phyloP scores from a whole-genome alignment of 2,329 filamentous ascomycete species.

The Clarireedia paspali region DNA sequence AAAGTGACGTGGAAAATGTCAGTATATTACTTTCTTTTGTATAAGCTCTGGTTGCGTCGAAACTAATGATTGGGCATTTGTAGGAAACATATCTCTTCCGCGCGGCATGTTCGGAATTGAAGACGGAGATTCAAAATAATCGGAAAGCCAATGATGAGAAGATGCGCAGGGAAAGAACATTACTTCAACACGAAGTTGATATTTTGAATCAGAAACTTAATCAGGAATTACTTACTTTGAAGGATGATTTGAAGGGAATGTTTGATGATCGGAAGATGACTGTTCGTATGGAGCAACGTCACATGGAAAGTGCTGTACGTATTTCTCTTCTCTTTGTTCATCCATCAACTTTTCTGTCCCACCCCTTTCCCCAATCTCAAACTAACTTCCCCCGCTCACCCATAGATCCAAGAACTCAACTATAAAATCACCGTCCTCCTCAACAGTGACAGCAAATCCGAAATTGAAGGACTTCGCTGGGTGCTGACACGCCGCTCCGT shows the following conservation, averaged over 20 bases:
- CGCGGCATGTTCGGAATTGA: conserved; percentile 86
- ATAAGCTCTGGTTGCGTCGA: not conserved
- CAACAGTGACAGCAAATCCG: conserved; percentile 83
- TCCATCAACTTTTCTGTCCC: not conserved
- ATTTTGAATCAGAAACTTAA: conserved; percentile 77
- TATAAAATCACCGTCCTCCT: conserved; percentile 91
- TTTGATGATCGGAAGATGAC: conserved; percentile 95
- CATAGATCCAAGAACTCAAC: conserved; percentile 81
- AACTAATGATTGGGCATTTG: not conserved
- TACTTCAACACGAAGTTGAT: conserved; percentile 92
- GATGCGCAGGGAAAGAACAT: conserved; percentile 73
- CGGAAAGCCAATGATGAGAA: conserved; percentile 71
- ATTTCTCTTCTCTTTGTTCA: not conserved
- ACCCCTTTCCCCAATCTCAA: not conserved
- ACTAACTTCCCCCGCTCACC: not conserved
- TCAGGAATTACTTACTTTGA: conserved; percentile 74
- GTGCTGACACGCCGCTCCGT: conserved; percentile 60
- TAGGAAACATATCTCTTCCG: conserved; percentile 85
- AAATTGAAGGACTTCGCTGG: conserved; percentile 89
- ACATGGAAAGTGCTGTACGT: conserved; percentile 69
- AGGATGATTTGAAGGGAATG: conserved; percentile 88
- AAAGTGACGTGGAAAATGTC: conserved; percentile 83
- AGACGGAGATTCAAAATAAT: conserved; percentile 76
- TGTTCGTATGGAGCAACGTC: conserved; percentile 79
- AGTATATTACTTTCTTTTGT: not conserved